Conservation (phyloP, 202 grass and related monocot species). For the Elaeis oleifera region DNA sequence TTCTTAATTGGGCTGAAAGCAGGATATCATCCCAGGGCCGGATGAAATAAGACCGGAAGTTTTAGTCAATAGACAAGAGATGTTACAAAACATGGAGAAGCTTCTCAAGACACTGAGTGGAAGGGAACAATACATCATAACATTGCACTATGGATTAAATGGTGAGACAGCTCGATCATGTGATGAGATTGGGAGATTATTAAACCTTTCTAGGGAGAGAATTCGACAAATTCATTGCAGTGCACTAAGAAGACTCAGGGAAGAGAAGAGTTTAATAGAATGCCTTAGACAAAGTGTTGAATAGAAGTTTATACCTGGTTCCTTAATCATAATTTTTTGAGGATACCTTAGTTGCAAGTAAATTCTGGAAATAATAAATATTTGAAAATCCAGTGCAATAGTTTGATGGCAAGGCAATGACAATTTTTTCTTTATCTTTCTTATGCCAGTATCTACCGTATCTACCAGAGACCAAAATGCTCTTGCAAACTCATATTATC, state of each 20-base stretch:
- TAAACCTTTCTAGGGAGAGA: constrained; percentile 24
- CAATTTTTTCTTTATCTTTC: no score
- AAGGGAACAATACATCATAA: constrained; percentile 25
- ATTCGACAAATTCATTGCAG: constrained; percentile 19
- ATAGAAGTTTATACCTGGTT: background rate
- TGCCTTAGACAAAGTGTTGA: constrained; percentile 7
- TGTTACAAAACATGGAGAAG: constrained; percentile 20
- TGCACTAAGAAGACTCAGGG: constrained; percentile 21
- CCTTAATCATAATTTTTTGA: no score
- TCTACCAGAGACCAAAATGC: no score
- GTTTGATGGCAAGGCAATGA: no score
- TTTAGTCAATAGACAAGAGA: constrained; percentile 13
- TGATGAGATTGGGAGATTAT: constrained; percentile 17
- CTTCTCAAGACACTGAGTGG: constrained; percentile 19
- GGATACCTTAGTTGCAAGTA: no score
- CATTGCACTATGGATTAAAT: constrained; percentile 23
- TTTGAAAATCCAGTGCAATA: no score
- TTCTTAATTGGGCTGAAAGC: constrained; percentile 3
- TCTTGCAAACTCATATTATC: no score
- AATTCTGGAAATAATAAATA: no score
- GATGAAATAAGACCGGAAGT: constrained; percentile 22
- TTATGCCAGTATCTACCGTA: no score
- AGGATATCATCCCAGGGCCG: constrained; percentile 24
- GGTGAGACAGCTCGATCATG: constrained; percentile 15
- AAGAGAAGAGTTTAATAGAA: constrained; percentile 29